These are phyloP conservation scores for Solanum peruvianum DNA, from an alignment of 257 asterid genomes.

Conservation along the genomic window DNA sequence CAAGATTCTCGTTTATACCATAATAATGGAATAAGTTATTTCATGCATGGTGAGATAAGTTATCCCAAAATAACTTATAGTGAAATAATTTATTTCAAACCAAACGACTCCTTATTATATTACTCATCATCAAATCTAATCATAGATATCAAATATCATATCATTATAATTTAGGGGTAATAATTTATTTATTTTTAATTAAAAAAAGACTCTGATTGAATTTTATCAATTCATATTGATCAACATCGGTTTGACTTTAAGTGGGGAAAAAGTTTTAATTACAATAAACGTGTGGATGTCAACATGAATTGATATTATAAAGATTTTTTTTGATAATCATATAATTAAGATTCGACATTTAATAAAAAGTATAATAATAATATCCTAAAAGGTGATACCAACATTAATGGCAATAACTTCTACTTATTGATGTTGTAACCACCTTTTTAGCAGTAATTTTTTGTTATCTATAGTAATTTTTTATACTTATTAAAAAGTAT, in stretches of 20 bases:
- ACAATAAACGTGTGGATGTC: neutral
- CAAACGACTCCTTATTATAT: too few species aligned
- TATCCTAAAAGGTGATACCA: neutral
- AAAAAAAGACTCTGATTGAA: neutral
- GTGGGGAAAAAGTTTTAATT: neutral
- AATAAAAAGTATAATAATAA: neutral
- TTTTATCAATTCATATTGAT: neutral
- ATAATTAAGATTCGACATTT: neutral
- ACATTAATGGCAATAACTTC: neutral
- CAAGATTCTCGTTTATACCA: too few species aligned
- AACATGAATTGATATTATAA: neutral
- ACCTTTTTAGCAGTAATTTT: neutral
- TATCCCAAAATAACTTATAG: too few species aligned
- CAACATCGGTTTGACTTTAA: neutral
- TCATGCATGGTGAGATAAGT: too few species aligned
- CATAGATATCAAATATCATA: too few species aligned
- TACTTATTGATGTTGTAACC: neutral
- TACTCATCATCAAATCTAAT: neutral
- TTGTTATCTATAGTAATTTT: neutral
- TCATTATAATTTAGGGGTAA: neutral
- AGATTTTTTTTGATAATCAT: neutral
- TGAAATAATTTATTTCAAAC: too few species aligned
- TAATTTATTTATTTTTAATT: too few species aligned
- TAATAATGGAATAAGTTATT: too few species aligned
- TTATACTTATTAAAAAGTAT: neutral